Evolutionary conservation across 176 grass and related monocot genomes (phyloP), one percentile per base, ranked within the genome.

Genomic region (Pontederia crassipes): DNA sequence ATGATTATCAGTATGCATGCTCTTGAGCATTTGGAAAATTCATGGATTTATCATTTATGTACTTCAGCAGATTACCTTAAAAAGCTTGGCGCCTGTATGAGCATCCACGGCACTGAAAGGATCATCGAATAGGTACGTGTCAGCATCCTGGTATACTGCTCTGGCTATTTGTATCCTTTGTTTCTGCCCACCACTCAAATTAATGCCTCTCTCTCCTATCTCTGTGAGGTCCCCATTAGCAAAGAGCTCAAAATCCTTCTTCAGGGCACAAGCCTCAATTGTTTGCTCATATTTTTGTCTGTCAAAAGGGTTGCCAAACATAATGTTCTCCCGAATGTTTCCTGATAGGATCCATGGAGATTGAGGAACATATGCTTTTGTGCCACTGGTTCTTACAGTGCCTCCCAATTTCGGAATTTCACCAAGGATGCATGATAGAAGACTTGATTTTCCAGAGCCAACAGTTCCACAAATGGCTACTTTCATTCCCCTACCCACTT

Each of bases 91-190:
- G 46, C 55, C 69, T 35, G 69, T 72, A 53, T 61, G 69, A 12
- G 69, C 69, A 64, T 74, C 71, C n/a, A 70, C 67, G 32, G 69
- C 69, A 72, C 69, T 60, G 46, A 72, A 72, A 58, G 56, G 65
- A 55, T 68, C 65, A 68, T 68, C 65, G 12, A 68, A n/a, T 1
- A 59, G 71, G 17, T 73, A 73, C 55, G 54, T 54, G n/a, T 73
- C 59, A 14, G 71, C 71, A 55, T 73, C 59, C 29, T 54, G 49
- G 9, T 73, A 73, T 1, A 73, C 15, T 48, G 71, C 71, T 12
- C 71, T 49, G 2, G 71, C 71, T 2, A 73, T 48, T 63, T 73
- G 71, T 40, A 73, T 50, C 48, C 71, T 45, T 10, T 73, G 71
- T 28, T 73, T 73, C 50, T 73, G 71, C 29, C 71, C 71, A 46